Conservation (phyloP, 73 alveolate species). For the Tetrahymena thermophila region DNA sequence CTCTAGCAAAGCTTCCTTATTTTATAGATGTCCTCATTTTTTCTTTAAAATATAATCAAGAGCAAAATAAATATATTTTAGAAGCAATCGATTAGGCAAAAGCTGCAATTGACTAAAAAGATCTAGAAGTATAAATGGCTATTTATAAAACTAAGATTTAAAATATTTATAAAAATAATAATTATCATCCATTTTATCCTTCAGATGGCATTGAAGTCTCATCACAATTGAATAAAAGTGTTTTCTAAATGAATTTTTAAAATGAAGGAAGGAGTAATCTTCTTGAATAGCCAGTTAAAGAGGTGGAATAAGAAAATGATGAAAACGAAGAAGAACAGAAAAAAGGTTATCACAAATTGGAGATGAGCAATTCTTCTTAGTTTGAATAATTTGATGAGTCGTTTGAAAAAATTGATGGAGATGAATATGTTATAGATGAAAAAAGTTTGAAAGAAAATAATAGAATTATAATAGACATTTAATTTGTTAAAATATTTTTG, state of each 20-base stretch:
- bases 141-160: neutral
- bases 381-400: neutral
- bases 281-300: neutral
- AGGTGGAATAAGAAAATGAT: neutral
- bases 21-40: neutral
- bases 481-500: neutral
- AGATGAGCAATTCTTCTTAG: neutral
- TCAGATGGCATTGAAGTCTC: neutral
- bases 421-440: neutral
- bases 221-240: neutral
- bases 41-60: neutral
- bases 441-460: neutral
- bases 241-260: neutral
- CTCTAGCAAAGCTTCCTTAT: neutral
- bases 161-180: neutral
- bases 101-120: neutral
- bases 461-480: neutral
- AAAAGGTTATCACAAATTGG: neutral
- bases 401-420: neutral
- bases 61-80: neutral
- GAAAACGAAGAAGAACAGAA: neutral
- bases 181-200: neutral
- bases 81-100: neutral
- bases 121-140: neutral
- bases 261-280: neutral